Evolutionary conservation across 495 filamentous ascomycete species (phyloP).

Genomic region (Talaromyces borbonicus): DNA sequence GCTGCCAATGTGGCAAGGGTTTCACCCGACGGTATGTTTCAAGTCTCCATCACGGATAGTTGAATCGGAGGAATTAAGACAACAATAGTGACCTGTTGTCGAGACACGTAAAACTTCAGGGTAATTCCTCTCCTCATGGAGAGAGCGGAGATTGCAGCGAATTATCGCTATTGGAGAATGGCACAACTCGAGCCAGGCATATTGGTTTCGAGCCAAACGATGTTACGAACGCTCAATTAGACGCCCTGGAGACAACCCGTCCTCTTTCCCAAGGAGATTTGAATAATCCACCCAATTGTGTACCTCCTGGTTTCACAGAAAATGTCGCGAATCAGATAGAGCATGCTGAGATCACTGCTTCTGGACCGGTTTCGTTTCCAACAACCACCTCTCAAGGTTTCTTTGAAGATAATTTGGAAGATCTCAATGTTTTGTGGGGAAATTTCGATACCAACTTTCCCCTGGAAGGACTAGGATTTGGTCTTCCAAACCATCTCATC

Average conservation of each 20-base stretch:
- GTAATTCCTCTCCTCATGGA: constrained; percentile 3
- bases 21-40: constrained; percentile 36
- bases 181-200: background rate
- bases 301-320: background rate
- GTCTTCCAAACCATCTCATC: constrained; percentile 5
- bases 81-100: constrained; percentile 5
- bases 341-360: background rate
- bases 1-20: constrained; percentile 44
- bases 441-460: constrained; percentile 1
- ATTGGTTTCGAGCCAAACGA: background rate
- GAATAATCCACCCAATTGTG: background rate
- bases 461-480: constrained; percentile 4
- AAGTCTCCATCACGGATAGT: constrained; percentile 33
- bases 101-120: constrained; percentile 1
- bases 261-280: constrained; percentile 1
- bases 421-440: constrained; percentile 4
- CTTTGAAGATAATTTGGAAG: constrained; percentile 4
- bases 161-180: constrained; percentile 3
- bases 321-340: background rate
- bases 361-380: background rate
- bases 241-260: background rate
- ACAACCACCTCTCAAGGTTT: background rate
- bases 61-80: constrained; percentile 31
- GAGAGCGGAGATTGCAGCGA: constrained; percentile 1
- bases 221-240: background rate